Evolutionary conservation across 2,329 filamentous ascomycete genomes (phyloP), one percentile per base, ranked within the genome.

Genomic region (Byssochlamys sp.): DNA sequence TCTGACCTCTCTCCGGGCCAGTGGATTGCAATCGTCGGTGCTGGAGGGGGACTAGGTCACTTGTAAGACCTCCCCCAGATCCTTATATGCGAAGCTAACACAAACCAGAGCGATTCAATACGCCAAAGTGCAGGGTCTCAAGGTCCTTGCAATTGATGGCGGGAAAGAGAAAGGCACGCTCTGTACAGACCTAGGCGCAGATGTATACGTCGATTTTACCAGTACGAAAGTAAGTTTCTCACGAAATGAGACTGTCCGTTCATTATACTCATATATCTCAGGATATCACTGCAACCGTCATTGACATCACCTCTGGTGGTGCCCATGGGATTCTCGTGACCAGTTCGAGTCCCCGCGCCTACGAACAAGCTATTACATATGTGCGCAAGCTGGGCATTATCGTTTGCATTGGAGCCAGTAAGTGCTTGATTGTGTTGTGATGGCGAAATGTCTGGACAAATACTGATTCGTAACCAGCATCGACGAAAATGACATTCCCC

Each of bases 91-190:
- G 12, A 27, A 49, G 14, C 33, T 55, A 49, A 55, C 6, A 24
- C 25, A 19, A 5, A 6, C 25, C 24, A 57, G 56, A 39, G 61
- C 58, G 9, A 58, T 61, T 27, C 58, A 60, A 55, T 62, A 59
- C 56, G 61, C 60, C 4, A 55, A 55, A 52, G 56, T 57, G 14
- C 52, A 66, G 60, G 67, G 66, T 6, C 70, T 75, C 67, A 63
- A 69, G n/a, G 65, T 75, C 29, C 73, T 75, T 52, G 73, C 70
- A 27, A 64, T 75, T 55, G 72, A 75, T 57, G 72, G 71, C 10
- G 70, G 71, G 11, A 66, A 69, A 6, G 71, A 71, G 39, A 74
- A 75, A 58, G 62, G 62, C 14, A 68, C 69, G 31, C 65, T 74
- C 11, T 73, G 71, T 65, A 71, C 66, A 56, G 65, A 69, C 50